A percentile compares a stretch with the other conserved stretches of the same genome.
phyloP scores from a whole-genome alignment of 2,329 filamentous ascomycete species.

The Coccinonectria pachysandricola region DNA sequence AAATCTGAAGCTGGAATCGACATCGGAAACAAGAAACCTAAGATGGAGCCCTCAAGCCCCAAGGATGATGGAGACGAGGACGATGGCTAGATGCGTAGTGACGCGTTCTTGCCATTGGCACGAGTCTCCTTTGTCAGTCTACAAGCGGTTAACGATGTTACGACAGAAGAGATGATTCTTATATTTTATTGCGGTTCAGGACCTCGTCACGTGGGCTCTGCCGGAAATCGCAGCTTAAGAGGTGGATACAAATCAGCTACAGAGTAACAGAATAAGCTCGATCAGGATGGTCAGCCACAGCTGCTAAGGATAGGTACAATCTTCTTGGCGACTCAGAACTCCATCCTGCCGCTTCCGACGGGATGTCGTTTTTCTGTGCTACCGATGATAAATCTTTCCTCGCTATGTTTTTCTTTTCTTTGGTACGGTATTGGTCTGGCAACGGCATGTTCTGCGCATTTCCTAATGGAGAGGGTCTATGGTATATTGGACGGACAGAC shows the following conservation, averaged over 20 bases:
- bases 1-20: constrained; percentile 44
- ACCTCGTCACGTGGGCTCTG: too few species aligned
- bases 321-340: too few species aligned
- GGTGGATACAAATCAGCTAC: too few species aligned
- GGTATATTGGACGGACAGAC: constrained; percentile 29
- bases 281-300: too few species aligned
- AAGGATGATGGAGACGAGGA: constrained; percentile 34
- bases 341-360: too few species aligned
- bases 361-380: too few species aligned
- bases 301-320: too few species aligned
- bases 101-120: too few species aligned
- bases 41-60: constrained; percentile 34
- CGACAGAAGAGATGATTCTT: constrained; percentile 22
- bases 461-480: constrained; percentile 13
- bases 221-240: too few species aligned
- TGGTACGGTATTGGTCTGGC: constrained; percentile 30
- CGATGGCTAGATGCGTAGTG: constrained; percentile 27
- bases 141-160: constrained; percentile 27
- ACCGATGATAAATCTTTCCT: too few species aligned
- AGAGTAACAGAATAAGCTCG: too few species aligned
- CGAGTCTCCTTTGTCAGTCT: constrained; percentile 21
- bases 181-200: too few species aligned
- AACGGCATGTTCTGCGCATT: constrained; percentile 24
- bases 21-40: constrained; percentile 46
- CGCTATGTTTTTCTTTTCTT: constrained; percentile 12